Percentiles rank a stretch among this genome's conserved stretches.
Evolutionary conservation across 2,329 filamentous ascomycete species (phyloP).

Genomic region (Fusarium pseudocircinatum): DNA sequence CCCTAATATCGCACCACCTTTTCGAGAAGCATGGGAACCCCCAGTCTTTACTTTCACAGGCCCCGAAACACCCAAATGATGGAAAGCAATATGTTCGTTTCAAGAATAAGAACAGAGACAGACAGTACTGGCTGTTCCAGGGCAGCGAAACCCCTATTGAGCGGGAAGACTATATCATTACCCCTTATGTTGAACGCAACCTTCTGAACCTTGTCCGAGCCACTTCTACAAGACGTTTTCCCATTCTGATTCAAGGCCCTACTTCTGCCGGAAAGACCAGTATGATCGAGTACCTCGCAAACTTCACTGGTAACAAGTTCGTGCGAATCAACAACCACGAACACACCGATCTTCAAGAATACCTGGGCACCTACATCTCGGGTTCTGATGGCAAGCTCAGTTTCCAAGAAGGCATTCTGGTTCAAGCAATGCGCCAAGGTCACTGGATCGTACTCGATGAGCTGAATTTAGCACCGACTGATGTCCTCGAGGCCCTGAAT

Average conservation of each 20-base stretch:
- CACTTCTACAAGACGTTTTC: constrained; percentile 90
- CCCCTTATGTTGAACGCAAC: constrained; percentile 93
- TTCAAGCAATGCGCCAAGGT: constrained; percentile 89
- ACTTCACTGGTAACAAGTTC: constrained; percentile 95
- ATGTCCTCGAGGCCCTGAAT: constrained; percentile 96
- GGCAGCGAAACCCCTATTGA: constrained; percentile 72
- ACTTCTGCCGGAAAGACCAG: constrained; percentile 98
- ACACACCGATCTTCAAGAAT: constrained; percentile 97
- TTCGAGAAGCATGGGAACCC: constrained; percentile 74
- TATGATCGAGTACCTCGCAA: constrained; percentile 99
- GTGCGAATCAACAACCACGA: constrained; percentile 99
- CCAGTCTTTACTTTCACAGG: constrained; percentile 78
- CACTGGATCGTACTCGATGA: constrained; percentile 99
- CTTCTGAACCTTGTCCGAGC: constrained; percentile 93
- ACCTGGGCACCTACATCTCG: constrained; percentile 93
- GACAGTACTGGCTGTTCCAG: constrained; percentile 90
- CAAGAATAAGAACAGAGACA: constrained; percentile 67
- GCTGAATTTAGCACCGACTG: constrained; percentile 93
- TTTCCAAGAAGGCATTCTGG: constrained; percentile 93
- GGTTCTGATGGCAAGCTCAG: constrained; percentile 82
- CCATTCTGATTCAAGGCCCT: constrained; percentile 93
- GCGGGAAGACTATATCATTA: constrained; percentile 93
- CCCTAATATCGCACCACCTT: constrained; percentile 82
- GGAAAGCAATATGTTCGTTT: constrained; percentile 84
- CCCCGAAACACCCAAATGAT: constrained; percentile 80